These are phyloP conservation scores for Leucosporidium scottii DNA, from an alignment of 768 basidiomycete species.

Conservation along the genomic window DNA sequence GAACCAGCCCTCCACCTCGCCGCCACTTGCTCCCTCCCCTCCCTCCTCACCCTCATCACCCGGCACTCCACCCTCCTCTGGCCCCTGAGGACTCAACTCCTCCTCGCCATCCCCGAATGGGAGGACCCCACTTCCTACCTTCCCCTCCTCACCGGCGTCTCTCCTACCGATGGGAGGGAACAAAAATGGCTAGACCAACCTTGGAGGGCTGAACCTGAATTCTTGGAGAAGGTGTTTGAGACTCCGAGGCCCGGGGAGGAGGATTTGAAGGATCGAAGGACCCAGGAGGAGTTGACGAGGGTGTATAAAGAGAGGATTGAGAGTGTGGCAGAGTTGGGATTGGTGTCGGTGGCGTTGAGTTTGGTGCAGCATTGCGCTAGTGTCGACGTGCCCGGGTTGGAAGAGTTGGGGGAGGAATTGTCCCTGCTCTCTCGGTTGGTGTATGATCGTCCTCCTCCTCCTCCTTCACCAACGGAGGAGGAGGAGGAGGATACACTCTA, in stretches of 20 bases:
- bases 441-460: slow-evolving; percentile 55
- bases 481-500: slow-evolving; percentile 53
- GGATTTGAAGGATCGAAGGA: not conserved
- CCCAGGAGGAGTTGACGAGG: no score
- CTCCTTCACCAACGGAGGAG: slow-evolving; percentile 16
- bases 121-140: slow-evolving; percentile 57
- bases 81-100: slow-evolving; percentile 62
- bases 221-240: slow-evolving; percentile 9
- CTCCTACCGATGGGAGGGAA: slow-evolving; percentile 50
- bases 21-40: slow-evolving; percentile 53
- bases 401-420: slow-evolving; percentile 84
- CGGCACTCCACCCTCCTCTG: slow-evolving; percentile 57
- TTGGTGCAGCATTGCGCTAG: slow-evolving; percentile 80
- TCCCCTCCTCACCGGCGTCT: slow-evolving; percentile 58
- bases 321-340: slow-evolving; percentile 57
- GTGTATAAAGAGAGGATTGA: slow-evolving; percentile 49
- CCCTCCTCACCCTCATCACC: slow-evolving; percentile 54
- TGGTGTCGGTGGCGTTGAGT: slow-evolving; percentile 69
- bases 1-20: slow-evolving; percentile 62
- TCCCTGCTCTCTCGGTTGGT: slow-evolving; percentile 76
- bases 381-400: slow-evolving; percentile 66
- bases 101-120: slow-evolving; percentile 69
- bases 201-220: not conserved
- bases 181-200: not conserved
- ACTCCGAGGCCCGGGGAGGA: not conserved